Base-by-base conservation (phyloP, 2,329 filamentous ascomycete genomes). In the Apiospora pterosperma region DNA sequence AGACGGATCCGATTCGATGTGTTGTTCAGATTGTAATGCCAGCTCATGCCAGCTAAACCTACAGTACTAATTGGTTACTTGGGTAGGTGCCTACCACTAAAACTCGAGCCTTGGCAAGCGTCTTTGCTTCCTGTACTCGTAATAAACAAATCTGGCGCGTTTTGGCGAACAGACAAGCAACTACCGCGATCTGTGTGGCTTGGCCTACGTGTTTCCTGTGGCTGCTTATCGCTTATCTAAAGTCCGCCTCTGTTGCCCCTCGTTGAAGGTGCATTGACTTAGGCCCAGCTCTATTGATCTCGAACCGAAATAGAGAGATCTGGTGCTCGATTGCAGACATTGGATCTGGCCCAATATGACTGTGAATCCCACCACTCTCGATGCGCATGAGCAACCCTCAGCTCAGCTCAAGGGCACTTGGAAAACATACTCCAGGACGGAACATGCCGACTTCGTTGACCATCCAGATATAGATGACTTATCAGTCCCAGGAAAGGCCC, bases 301-400 rank as follows among this genome's bases (percentile, higher is more conserved):
- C n/a, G n/a, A n/a, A n/a, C n/a, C n/a, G n/a, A 52, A 16, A 11
- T 31, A 31, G 25, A 31, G 16, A 1, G n/a, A n/a, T n/a, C 44
- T 7, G 16, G 7, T 31, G 31, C 11, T 7, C 5, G 25, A 31
- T 28, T 52, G 14, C 44, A 25, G 5, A n/a, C 31, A 52, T 25
- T 10, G 25, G 25, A 25, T 21, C 38, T 19, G 11, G 34, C n/a
- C 23, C 64, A 68, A 58, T 31, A 82, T 82, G 81, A 76, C 77
- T 1, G 72, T 78, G 36, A 77, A 81, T 64, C 78, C 83, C 36
- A 77, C 76, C 31, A 80, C 83, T 23, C 80, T 94, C 3, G 91
- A 97, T 77, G 90, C 93, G 34, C 88, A 95, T 75, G 88, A 93
- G 76, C 88, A 89, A 70, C 92, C 93, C 1, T 92, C 93, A 3